phyloP scores from a whole-genome alignment of 192 early-diverging fungal species.

The Coemansia sp. region DNA sequence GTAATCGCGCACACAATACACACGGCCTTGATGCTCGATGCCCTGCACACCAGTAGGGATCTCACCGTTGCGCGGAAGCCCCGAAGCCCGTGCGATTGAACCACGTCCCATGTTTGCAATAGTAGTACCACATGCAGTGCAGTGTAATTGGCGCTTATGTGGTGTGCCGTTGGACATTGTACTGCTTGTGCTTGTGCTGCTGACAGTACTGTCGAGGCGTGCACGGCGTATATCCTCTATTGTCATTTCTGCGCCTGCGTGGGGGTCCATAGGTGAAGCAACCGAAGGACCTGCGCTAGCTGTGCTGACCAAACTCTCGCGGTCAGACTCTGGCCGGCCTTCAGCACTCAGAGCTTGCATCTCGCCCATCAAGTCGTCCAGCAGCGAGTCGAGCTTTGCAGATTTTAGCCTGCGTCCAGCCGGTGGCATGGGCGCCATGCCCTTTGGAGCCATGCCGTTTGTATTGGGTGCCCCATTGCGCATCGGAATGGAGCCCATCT shows the following conservation, averaged over 20 bases:
- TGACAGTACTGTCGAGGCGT: slow-evolving; percentile 47
- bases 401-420: slow-evolving; percentile 28
- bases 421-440: background rate
- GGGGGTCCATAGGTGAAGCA: slow-evolving; percentile 23
- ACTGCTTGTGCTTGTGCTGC: slow-evolving; percentile 49
- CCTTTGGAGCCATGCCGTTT: background rate
- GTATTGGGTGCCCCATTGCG: slow-evolving; percentile 16
- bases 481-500: slow-evolving; percentile 19
- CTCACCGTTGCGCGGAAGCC: slow-evolving; percentile 19
- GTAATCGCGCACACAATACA: slow-evolving; percentile 50
- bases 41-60: slow-evolving; percentile 27
- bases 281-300: slow-evolving; percentile 19
- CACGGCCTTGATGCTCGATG: slow-evolving; percentile 38
- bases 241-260: background rate
- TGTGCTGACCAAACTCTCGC: slow-evolving; percentile 48
- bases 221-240: slow-evolving; percentile 18
- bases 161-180: slow-evolving; percentile 36
- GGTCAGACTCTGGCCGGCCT: slow-evolving; percentile 45
- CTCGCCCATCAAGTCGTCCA: slow-evolving; percentile 51
- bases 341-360: slow-evolving; percentile 51
- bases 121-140: slow-evolving; percentile 31
- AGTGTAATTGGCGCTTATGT: slow-evolving; percentile 18
- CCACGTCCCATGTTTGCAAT: slow-evolving; percentile 12
- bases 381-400: slow-evolving; percentile 47
- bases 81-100: slow-evolving; percentile 26